phyloP scores from a whole-genome alignment of 2,329 filamentous ascomycete species.

The Annulohypoxylon truncatum region DNA sequence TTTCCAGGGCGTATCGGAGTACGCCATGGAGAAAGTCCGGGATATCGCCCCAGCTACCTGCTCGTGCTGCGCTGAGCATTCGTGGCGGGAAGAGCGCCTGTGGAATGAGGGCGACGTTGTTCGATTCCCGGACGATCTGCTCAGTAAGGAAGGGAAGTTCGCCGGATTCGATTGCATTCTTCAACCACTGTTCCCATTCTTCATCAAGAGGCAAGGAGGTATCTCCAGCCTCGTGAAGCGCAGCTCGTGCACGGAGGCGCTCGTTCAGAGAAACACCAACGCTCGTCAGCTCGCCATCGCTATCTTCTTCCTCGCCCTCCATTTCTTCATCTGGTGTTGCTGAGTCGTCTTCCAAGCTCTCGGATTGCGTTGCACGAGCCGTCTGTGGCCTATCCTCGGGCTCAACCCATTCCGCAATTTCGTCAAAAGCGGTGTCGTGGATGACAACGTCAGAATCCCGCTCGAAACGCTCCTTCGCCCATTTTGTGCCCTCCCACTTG shows the following conservation, averaged over 20 bases:
- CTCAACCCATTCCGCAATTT: conserved; percentile 71
- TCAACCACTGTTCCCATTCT: conserved; percentile 80
- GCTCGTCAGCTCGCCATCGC: conserved; percentile 65
- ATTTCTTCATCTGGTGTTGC: conserved; percentile 60
- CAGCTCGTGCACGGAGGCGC: conserved; percentile 72
- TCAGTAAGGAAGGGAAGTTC: conserved; percentile 62
- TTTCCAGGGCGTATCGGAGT: conserved; percentile 61
- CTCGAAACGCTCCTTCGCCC: conserved; percentile 85
- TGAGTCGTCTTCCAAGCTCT: conserved; percentile 52
- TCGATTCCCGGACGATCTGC: conserved; percentile 53
- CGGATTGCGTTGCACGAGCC: conserved; percentile 43
- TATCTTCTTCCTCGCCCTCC: conserved; percentile 65
- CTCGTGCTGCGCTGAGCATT: conserved; percentile 66
- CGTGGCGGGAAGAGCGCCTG: conserved; percentile 60
- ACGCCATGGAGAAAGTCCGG: conserved; percentile 66
- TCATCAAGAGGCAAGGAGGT: conserved; percentile 71
- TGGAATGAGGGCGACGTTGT: conserved; percentile 51
- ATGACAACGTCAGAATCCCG: conserved; percentile 77
- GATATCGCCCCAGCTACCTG: conserved; percentile 68
- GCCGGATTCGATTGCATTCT: conserved; percentile 74
- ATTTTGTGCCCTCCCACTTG: conserved; percentile 85
- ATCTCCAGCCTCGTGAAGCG: conserved; percentile 71
- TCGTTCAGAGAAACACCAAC: conserved; percentile 73
- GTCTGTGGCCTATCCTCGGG: conserved; percentile 52
- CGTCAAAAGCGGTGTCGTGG: conserved; percentile 76